Conservation (phyloP, 495 filamentous ascomycete genomes). For the Parathielavia hyrcaniae region DNA sequence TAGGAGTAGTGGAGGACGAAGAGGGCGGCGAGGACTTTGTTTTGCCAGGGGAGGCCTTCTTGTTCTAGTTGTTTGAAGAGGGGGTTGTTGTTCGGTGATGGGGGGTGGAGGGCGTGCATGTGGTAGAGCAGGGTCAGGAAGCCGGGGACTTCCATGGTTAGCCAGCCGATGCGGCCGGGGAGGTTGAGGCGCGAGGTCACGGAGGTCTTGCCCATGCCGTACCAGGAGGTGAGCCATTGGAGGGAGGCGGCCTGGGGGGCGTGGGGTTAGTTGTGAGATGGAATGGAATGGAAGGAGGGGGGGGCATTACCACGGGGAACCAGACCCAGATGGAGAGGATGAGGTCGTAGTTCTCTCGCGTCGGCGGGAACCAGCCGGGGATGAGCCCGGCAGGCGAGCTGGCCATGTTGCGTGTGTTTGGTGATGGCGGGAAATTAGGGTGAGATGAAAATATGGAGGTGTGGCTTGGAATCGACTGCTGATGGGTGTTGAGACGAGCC, state of each 20-base stretch:
- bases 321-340: conserved; percentile 50
- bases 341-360: conserved; percentile 45
- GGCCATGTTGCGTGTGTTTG: conserved; percentile 7
- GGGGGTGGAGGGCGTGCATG: conserved; percentile 58
- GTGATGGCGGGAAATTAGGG: background rate
- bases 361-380: conserved; percentile 48
- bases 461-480: background rate
- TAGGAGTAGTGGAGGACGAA: conserved; percentile 83
- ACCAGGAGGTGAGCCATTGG: conserved; percentile 60
- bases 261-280: conserved; percentile 8
- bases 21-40: conserved; percentile 58
- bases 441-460: background rate
- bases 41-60: conserved; percentile 54
- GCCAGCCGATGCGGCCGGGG: conserved; percentile 83
- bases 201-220: conserved; percentile 85
- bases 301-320: conserved; percentile 36
- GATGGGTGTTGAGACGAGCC: background rate
- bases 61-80: conserved; percentile 28
- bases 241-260: conserved; percentile 45
- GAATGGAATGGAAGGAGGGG: background rate
- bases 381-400: conserved; percentile 33
- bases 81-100: conserved; percentile 11
- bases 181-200: conserved; percentile 65
- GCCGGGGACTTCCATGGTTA: conserved; percentile 75
- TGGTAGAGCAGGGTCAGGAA: conserved; percentile 71